Percentiles rank a stretch among this genome's conserved stretches.
Conservation (phyloP, 768 basidiomycete genomes). For the Russula olivacea region DNA sequence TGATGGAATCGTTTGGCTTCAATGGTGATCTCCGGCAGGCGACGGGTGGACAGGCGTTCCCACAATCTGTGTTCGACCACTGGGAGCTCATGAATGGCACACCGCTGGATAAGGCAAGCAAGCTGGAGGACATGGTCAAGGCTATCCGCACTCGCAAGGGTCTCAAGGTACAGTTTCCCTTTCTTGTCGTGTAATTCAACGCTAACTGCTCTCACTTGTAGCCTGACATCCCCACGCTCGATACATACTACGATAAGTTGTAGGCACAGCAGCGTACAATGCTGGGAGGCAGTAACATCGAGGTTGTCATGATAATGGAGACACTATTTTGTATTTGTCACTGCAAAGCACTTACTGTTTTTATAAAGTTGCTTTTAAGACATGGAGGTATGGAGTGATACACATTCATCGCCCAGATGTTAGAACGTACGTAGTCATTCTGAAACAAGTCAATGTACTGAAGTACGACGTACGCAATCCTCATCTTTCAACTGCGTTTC, state of each 20-base stretch:
- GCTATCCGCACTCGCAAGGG: slow-evolving; percentile 89
- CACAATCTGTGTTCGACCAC: slow-evolving; percentile 90
- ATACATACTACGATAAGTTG: slow-evolving; percentile 93
- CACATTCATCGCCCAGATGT: background rate
- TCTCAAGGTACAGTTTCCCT: slow-evolving; percentile 59
- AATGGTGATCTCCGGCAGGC: slow-evolving; percentile 90
- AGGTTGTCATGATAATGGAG: slow-evolving; percentile 10
- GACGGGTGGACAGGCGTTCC: slow-evolving; percentile 97
- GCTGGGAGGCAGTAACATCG: slow-evolving; percentile 6
- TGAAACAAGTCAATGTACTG: too few species aligned
- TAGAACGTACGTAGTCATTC: too few species aligned
- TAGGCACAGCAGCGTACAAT: slow-evolving; percentile 34
- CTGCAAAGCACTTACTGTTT: background rate
- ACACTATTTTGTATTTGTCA: slow-evolving; percentile 18
- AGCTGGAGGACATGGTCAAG: slow-evolving; percentile 79
- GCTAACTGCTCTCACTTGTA: slow-evolving; percentile 30
- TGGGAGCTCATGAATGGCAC: slow-evolving; percentile 82
- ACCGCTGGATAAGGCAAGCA: slow-evolving; percentile 85
- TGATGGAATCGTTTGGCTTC: slow-evolving; percentile 94
- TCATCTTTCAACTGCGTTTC: too few species aligned
- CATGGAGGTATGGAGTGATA: background rate
- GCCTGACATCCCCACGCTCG: slow-evolving; percentile 84
- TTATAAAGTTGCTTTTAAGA: background rate
- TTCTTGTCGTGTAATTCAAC: slow-evolving; percentile 14
- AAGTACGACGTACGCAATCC: too few species aligned